Percentiles rank a stretch among this genome's conserved stretches.
phyloP scores from a whole-genome alignment of 2,329 filamentous ascomycete species.

The Sclerotinia trifoliorum region DNA sequence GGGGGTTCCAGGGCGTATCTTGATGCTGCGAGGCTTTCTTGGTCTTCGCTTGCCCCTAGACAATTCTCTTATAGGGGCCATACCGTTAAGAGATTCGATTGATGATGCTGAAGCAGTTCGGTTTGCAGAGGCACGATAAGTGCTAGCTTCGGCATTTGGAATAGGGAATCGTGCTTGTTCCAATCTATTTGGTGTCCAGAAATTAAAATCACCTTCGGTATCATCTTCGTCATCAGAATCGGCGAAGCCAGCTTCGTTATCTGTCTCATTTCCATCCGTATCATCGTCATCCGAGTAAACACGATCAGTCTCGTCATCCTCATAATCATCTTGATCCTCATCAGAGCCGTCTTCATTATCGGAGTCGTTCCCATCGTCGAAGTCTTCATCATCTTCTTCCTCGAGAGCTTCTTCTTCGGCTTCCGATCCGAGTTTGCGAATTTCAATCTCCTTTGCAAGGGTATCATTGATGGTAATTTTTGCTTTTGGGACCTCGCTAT shows the following conservation, averaged over 20 bases:
- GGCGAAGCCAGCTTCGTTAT: constrained; percentile 66
- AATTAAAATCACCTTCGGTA: constrained; percentile 61
- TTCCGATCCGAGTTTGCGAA: constrained; percentile 82
- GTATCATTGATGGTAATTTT: constrained; percentile 89
- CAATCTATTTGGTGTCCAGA: constrained; percentile 54
- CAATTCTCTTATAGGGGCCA: constrained; percentile 32
- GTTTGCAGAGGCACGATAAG: constrained; percentile 37
- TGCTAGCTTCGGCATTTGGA: constrained; percentile 27
- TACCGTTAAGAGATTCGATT: constrained; percentile 47
- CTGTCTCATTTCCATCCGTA: constrained; percentile 63
- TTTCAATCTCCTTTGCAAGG: constrained; percentile 82
- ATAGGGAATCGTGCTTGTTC: constrained; percentile 27
- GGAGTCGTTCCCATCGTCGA: constrained; percentile 45
- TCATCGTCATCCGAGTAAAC: constrained; percentile 56
- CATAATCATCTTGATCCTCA: constrained; percentile 64
- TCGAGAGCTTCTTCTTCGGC: constrained; percentile 86
- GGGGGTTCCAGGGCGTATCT: constrained; percentile 67
- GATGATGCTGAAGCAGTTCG: constrained; percentile 60
- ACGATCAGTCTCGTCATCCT: constrained; percentile 58
- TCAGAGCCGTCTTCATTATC: constrained; percentile 49
- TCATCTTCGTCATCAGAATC: constrained; percentile 68
- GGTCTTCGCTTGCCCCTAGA: constrained; percentile 24
- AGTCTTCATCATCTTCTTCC: constrained; percentile 59
- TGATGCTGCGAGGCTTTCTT: constrained; percentile 43
- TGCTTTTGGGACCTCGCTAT: constrained; percentile 52